Evolutionary conservation across 2,329 filamentous ascomycete genomes (phyloP), one percentile per base, ranked within the genome.

Genomic region (Hypoxylon sp.): DNA sequence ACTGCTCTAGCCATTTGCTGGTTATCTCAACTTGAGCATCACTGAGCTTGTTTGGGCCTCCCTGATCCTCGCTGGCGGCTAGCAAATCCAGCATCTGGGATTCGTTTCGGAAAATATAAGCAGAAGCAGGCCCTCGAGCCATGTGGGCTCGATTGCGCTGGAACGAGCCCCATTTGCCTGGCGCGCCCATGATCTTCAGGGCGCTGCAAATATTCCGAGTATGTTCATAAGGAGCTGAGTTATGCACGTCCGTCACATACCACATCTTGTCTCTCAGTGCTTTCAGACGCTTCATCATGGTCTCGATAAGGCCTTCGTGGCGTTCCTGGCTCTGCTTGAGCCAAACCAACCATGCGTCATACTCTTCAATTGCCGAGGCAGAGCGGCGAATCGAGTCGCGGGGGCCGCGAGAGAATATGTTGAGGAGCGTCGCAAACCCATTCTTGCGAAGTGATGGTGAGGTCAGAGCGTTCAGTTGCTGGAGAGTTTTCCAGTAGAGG

Each of bases 241-340:
- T 94, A 65, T 92, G 90, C 26, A 98, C 94, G 76, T 97, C 93
- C 1, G 92, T 94, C 63, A 95, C 91, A 75, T 97, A 99, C 95
- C 95, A 99, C 92, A 98, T 97, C 82, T 98, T 98, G 76, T 97
- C 92, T 43, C 95, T 88, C 39, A 97, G 83, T 20, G 90, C 89
- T 59, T 89, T 87, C 37, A 95, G 83, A 4, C 87, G 87, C 61
- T 84, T 83, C 84, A 92, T 91, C 86, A 93, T 91, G 4, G 87
- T 84, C 41, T 93, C 90, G 34, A 94, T 89, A 11, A 88, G 85
- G 2, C 84, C 85, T 71, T 94, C 92, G 49, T 93, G 89, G 2
- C 91, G 87, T 71, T 93, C 91, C 71, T 94, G 89, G 22, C 90
- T 92, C 70, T 93, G 91, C 73, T 93, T 93, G 19, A 96, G 83